Conservation (phyloP, 2,329 filamentous ascomycete genomes). For the Emmonsiellopsis sp. region DNA sequence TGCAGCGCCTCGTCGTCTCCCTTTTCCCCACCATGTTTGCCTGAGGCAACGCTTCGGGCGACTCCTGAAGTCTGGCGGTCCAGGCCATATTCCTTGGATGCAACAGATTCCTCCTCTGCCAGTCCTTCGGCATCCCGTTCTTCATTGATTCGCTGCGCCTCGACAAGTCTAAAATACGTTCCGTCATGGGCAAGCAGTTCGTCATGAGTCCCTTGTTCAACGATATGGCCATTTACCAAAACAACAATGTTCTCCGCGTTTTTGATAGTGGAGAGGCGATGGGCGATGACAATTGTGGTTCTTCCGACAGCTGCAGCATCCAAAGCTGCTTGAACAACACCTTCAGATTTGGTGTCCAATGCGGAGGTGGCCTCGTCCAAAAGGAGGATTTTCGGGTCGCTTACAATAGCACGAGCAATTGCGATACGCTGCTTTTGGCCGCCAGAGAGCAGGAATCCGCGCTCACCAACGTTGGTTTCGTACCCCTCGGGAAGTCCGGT, state of each 20-base stretch:
- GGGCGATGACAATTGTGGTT: conserved; percentile 93
- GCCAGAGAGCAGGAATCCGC: conserved; percentile 83
- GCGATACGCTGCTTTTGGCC: conserved; percentile 96
- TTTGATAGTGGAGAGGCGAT: conserved; percentile 88
- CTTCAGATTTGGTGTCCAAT: conserved; percentile 89
- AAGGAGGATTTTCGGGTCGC: conserved; percentile 81
- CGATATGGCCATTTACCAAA: conserved; percentile 73
- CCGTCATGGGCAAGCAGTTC: conserved; percentile 59
- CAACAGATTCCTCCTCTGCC: conserved; percentile 20
- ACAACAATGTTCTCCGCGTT: conserved; percentile 94
- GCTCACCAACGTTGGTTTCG: conserved; percentile 88
- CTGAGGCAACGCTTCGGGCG: conserved; percentile 3
- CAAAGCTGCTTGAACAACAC: conserved; percentile 84
- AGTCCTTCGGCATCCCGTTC: conserved; percentile 34
- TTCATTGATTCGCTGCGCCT: conserved; percentile 71
- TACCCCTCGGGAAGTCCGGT: conserved; percentile 74
- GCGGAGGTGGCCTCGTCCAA: conserved; percentile 93
- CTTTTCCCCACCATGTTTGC: conserved; percentile 21
- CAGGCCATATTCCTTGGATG: conserved; percentile 16
- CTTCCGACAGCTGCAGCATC: conserved; percentile 76
- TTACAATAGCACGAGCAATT: conserved; percentile 83
- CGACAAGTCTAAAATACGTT: conserved; percentile 77
- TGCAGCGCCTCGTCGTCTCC: conserved; percentile 23
- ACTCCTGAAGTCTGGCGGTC: conserved; percentile 6
- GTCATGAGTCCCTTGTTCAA: conserved; percentile 86